Evolutionary conservation across 495 filamentous ascomycete genomes (phyloP).

Genomic region (Xylaria palmicola): DNA sequence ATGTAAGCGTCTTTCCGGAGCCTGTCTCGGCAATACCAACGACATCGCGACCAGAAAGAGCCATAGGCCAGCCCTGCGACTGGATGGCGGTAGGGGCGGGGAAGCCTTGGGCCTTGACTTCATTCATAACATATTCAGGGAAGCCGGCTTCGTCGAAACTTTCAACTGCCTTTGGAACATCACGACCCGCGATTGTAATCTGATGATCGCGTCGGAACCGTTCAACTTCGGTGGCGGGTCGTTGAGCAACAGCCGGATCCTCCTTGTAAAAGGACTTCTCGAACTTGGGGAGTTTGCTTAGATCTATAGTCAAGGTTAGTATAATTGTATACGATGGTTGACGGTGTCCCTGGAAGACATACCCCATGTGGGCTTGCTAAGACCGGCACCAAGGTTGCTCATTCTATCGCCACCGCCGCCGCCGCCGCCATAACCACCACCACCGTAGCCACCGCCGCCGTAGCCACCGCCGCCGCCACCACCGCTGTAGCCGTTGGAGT

Average conservation of each 20-base stretch:
- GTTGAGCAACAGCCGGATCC: conserved; percentile 69
- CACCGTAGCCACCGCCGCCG: conserved; percentile 52
- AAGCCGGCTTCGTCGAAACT: conserved; percentile 98
- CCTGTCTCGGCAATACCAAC: conserved; percentile 99
- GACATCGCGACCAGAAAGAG: conserved; percentile 94
- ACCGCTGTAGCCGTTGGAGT: conserved; percentile 49
- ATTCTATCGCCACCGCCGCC: conserved; percentile 77
- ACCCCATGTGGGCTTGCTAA: conserved; percentile 89
- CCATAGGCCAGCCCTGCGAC: conserved; percentile 99
- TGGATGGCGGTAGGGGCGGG: conserved; percentile 90
- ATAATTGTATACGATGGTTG: neutral
- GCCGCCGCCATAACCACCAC: conserved; percentile 53
- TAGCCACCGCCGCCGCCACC: conserved; percentile 54
- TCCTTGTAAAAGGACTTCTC: conserved; percentile 99
- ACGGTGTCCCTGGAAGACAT: conserved; percentile 33
- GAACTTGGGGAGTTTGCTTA: conserved; percentile 83
- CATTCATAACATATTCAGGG: conserved; percentile 92
- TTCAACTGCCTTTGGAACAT: conserved; percentile 89
- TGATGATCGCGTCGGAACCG: conserved; percentile 79
- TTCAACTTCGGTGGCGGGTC: conserved; percentile 76
- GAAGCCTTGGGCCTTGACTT: conserved; percentile 98
- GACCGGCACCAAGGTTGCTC: conserved; percentile 80
- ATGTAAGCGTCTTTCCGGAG: conserved; percentile 97
- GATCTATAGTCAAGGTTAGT: conserved; percentile 53
- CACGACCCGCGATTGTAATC: conserved; percentile 72